Conservation (phyloP, 768 basidiomycete species). For the Termitomyces eurrhizus region DNA sequence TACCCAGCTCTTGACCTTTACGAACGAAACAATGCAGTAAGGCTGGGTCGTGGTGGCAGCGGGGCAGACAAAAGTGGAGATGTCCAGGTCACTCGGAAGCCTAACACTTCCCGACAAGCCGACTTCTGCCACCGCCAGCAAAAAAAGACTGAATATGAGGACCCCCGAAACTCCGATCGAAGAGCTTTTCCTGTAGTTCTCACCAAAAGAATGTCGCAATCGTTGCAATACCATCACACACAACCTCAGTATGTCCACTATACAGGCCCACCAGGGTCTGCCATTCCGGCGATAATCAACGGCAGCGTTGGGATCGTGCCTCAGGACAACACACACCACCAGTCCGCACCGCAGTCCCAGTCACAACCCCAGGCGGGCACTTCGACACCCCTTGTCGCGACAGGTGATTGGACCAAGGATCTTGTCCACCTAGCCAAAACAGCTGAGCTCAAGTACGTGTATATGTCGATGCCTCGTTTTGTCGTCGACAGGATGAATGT, state of each 20-base stretch:
- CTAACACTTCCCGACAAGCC: background rate
- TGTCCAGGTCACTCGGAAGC: background rate
- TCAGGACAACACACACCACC: slow-evolving; percentile 25
- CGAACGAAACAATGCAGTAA: too few species aligned
- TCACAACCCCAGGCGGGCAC: slow-evolving; percentile 27
- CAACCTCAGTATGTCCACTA: slow-evolving; percentile 37
- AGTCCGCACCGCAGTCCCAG: slow-evolving; percentile 15
- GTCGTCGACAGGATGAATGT: background rate
- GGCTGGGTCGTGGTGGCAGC: too few species aligned
- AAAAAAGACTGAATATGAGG: slow-evolving; percentile 6
- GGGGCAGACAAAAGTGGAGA: too few species aligned
- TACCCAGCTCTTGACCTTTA: too few species aligned
- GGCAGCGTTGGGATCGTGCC: slow-evolving; percentile 21
- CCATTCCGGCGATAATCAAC: slow-evolving; percentile 16
- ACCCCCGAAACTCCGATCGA: slow-evolving; percentile 40
- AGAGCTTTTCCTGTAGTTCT: slow-evolving; percentile 19
- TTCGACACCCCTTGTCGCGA: slow-evolving; percentile 58
- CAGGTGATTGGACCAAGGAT: slow-evolving; percentile 85
- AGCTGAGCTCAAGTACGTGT: slow-evolving; percentile 79
- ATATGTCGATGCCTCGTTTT: background rate
- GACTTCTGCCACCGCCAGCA: slow-evolving; percentile 14
- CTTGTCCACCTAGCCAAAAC: slow-evolving; percentile 84
- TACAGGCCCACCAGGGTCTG: slow-evolving; percentile 24
- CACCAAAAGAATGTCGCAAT: slow-evolving; percentile 39
- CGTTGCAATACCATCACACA: slow-evolving; percentile 28